phyloP scores from a whole-genome alignment of 169 alveolate genomes.

The Cryptosporidium canis region DNA sequence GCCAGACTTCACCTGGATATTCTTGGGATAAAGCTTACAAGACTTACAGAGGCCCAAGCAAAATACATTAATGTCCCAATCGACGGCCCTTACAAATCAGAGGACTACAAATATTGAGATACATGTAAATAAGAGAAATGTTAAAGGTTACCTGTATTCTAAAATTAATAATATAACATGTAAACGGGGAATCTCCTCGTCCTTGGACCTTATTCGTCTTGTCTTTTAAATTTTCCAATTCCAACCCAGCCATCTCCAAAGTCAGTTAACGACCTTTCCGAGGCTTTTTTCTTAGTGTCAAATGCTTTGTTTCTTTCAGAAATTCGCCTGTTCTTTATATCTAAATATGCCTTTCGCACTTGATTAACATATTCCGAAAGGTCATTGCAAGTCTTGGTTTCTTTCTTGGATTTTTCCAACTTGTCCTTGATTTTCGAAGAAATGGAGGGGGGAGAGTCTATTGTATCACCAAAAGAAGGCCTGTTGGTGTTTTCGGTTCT shows the following conservation, averaged over 20 bases:
- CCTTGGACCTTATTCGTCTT: background rate
- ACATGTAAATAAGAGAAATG: slow-evolving; percentile 47
- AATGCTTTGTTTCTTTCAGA: background rate
- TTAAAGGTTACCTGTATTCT: background rate
- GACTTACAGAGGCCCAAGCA: slow-evolving; percentile 92
- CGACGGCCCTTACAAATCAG: slow-evolving; percentile 95
- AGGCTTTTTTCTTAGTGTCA: background rate
- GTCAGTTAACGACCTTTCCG: background rate
- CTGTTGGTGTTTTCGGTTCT: background rate
- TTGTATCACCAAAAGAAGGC: slow-evolving; percentile 53
- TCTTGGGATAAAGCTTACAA: slow-evolving; percentile 93
- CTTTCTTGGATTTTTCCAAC: slow-evolving; percentile 26
- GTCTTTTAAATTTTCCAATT: slow-evolving; percentile 57
- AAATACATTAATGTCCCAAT: slow-evolving; percentile 90
- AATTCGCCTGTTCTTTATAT: slow-evolving; percentile 7
- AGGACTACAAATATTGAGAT: slow-evolving; percentile 90
- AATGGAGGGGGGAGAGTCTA: slow-evolving; percentile 33
- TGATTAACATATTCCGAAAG: slow-evolving; percentile 17
- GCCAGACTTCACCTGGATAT: slow-evolving; percentile 95
- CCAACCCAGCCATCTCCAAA: slow-evolving; percentile 68
- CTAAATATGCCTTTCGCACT: slow-evolving; percentile 45
- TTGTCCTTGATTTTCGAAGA: slow-evolving; percentile 32
- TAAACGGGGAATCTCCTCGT: background rate
- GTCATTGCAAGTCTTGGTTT: slow-evolving; percentile 3
- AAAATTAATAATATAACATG: background rate